A percentile compares a stretch with the other conserved stretches of the same genome.
phyloP scores from a whole-genome alignment of 208 protist genomes.

The Leishmania arabica region DNA sequence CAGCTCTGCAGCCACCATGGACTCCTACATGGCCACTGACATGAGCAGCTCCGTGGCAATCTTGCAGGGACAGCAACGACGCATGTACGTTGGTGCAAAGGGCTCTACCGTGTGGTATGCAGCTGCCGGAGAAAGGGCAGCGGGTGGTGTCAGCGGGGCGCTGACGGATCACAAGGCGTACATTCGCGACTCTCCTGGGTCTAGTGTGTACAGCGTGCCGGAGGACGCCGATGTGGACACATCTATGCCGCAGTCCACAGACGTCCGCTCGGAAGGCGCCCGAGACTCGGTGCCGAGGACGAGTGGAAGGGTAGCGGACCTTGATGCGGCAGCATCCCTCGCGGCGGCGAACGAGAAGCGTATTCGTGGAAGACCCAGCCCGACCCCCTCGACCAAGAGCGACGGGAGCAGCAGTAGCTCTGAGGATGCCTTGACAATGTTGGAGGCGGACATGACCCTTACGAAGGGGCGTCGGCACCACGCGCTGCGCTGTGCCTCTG shows the following conservation, averaged over 20 bases:
- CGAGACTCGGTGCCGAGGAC: not conserved
- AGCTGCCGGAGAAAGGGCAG: not conserved
- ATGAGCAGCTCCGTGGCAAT: slow-evolving; percentile 8
- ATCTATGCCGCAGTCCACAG: slow-evolving; percentile 7
- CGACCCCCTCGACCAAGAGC: not conserved
- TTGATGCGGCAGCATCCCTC: not conserved
- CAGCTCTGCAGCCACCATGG: not conserved
- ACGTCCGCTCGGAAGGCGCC: slow-evolving; percentile 14
- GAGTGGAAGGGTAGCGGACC: not conserved
- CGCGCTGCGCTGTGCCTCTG: slow-evolving; percentile 26
- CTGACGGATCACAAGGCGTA: slow-evolving; percentile 5
- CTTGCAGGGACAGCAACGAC: slow-evolving; percentile 12
- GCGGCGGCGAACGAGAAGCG: not conserved
- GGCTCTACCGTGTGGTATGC: not conserved
- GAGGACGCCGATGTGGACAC: slow-evolving; percentile 35
- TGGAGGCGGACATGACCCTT: slow-evolving; percentile 51
- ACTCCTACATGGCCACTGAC: slow-evolving; percentile 10
- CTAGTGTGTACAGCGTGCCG: slow-evolving; percentile 17
- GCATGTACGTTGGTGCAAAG: slow-evolving; percentile 13
- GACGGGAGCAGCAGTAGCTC: slow-evolving; percentile 8
- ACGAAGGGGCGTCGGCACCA: slow-evolving; percentile 35
- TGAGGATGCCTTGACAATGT: slow-evolving; percentile 40
- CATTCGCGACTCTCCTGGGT: slow-evolving; percentile 11
- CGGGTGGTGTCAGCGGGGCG: not conserved
- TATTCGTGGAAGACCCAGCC: not conserved